Evolutionary conservation across 2,329 filamentous ascomycete species (phyloP).

Genomic region (Fusarium liriodendri): DNA sequence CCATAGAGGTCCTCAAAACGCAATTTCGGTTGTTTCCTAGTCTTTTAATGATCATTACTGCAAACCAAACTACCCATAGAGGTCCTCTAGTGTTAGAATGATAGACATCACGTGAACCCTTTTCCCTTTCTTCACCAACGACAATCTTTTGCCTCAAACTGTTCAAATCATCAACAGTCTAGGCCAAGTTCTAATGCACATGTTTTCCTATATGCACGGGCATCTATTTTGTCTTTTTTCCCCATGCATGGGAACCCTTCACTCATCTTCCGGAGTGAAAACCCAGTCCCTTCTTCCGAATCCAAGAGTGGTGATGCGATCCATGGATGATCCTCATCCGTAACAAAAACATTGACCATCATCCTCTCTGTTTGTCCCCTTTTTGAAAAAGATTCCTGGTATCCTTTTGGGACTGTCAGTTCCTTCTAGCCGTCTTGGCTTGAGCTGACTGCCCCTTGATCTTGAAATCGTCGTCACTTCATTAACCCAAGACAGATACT

Average conservation of each 20-base stretch:
- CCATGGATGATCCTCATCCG: constrained; percentile 21
- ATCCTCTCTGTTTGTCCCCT: constrained; percentile 4
- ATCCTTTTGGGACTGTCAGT: background rate
- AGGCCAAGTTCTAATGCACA: constrained; percentile 9
- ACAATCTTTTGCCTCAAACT: background rate
- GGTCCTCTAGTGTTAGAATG: background rate
- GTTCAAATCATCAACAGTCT: background rate
- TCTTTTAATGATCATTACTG: background rate
- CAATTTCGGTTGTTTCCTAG: background rate
- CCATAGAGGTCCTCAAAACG: background rate
- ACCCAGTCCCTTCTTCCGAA: constrained; percentile 3
- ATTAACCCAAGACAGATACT: constrained; percentile 29
- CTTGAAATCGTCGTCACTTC: constrained; percentile 42
- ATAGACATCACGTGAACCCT: background rate
- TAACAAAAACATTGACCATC: constrained; percentile 4
- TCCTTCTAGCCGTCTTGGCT: constrained; percentile 11
- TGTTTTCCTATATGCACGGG: constrained; percentile 11
- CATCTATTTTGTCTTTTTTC: constrained; percentile 17
- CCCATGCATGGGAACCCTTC: background rate
- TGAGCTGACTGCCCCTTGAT: constrained; percentile 14
- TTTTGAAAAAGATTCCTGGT: constrained; percentile 6
- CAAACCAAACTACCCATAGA: constrained; percentile 12
- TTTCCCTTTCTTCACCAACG: background rate
- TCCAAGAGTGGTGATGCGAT: constrained; percentile 27
- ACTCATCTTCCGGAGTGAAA: constrained; percentile 17